These are phyloP conservation scores for Salix brachista DNA, from an alignment of 345 rosid genomes.

Conservation along the genomic window DNA sequence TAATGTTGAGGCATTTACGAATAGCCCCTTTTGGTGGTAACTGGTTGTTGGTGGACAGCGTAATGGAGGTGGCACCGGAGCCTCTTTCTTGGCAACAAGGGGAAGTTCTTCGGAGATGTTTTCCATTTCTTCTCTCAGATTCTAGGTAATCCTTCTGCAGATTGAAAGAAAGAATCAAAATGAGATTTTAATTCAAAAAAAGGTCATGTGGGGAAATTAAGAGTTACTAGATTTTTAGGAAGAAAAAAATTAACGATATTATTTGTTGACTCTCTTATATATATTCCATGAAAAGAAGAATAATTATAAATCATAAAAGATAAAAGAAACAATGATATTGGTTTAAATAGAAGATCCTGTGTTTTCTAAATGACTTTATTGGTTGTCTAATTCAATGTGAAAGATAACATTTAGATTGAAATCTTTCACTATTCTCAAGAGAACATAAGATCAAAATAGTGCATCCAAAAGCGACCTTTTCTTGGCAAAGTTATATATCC, in stretches of 20 bases:
- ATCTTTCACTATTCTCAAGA: neutral
- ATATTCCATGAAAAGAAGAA: neutral
- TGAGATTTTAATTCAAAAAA: neutral
- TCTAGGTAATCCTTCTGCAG: constrained; percentile 2
- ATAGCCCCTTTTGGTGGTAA: constrained; percentile 13
- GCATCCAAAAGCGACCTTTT: neutral
- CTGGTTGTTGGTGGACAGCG: constrained; percentile 33
- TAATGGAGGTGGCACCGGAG: constrained; percentile 55
- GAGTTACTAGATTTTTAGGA: neutral
- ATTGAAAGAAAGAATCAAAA: neutral
- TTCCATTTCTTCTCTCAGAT: constrained; percentile 17
- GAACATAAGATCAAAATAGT: neutral
- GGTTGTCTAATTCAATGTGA: neutral
- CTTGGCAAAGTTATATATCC: neutral
- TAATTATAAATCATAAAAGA: neutral
- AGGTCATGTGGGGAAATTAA: neutral
- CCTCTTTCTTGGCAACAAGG: constrained; percentile 1
- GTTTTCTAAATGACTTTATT: neutral
- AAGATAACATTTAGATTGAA: neutral
- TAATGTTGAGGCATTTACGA: constrained; percentile 7
- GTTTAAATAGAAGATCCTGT: neutral
- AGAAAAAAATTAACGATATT: neutral
- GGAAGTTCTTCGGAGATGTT: constrained; percentile 1
- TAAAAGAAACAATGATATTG: neutral
- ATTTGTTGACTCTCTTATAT: neutral